These are phyloP conservation scores for Cystobasidium sp. DNA, from an alignment of 1,284 basidiomycete genomes.

Conservation along the genomic window DNA sequence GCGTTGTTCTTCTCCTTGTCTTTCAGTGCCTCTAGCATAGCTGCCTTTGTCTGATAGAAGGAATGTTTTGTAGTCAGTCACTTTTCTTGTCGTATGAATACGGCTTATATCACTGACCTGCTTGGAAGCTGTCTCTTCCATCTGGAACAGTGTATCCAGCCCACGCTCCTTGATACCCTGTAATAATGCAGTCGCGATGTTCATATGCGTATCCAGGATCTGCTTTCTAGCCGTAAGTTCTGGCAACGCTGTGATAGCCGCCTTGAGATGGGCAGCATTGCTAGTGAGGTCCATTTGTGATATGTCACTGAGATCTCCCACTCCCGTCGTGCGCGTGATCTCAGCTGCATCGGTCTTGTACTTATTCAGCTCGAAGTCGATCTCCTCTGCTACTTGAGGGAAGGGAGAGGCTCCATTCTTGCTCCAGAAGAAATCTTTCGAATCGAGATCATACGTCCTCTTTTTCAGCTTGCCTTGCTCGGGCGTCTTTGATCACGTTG, in stretches of 20 bases:
- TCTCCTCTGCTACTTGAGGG: conserved; percentile 98
- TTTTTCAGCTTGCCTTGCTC: conserved; percentile 69
- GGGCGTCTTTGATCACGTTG: conserved; percentile 57
- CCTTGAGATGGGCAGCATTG: conserved; percentile 93
- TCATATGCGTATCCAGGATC: conserved; percentile 98
- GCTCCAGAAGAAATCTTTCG: conserved; percentile 99
- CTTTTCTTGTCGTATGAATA: not conserved
- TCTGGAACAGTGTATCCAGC: conserved; percentile 93
- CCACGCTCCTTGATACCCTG: conserved; percentile 96
- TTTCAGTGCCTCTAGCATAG: conserved; percentile 80
- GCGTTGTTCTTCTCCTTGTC: conserved; percentile 69
- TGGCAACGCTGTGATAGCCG: conserved; percentile 96
- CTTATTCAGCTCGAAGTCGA: conserved; percentile 86
- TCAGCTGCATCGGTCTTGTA: conserved; percentile 98
- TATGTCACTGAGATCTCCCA: conserved; percentile 94
- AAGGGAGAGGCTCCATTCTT: conserved; percentile 96
- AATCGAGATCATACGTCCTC: conserved; percentile 92
- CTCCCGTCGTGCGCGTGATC: conserved; percentile 92
- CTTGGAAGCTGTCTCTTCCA: conserved; percentile 86
- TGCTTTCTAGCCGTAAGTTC: conserved; percentile 96
- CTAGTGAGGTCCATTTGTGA: conserved; percentile 93
- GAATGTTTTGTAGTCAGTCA: not conserved
- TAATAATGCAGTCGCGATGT: conserved; percentile 93
- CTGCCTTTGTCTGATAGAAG: conserved; percentile 67
- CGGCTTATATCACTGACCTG: conserved; percentile 62